A percentile compares a stretch with the other conserved stretches of the same genome.
Evolutionary conservation across 164 flowering plant species (phyloP).

Genomic region (Litsea cubeba): DNA sequence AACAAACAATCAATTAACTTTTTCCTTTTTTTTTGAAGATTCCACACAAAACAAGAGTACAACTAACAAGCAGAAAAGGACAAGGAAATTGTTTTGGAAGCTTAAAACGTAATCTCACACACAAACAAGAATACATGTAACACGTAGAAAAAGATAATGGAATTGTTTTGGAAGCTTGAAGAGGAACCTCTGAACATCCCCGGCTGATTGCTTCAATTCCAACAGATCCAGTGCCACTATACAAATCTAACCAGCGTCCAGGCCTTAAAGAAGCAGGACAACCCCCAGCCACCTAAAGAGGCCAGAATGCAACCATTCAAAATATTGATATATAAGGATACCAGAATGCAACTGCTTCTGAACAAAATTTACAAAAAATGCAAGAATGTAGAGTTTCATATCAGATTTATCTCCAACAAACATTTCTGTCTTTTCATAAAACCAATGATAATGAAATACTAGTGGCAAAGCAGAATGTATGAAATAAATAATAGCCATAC

Average conservation of each 20-base stretch:
- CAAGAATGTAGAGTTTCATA: background rate
- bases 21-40: too few species aligned
- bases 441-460: too few species aligned
- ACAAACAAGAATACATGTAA: too few species aligned
- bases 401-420: too few species aligned
- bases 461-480: background rate
- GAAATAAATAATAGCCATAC: slow-evolving; percentile 22
- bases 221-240: slow-evolving; percentile 97
- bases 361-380: background rate
- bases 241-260: slow-evolving; percentile 96
- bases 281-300: slow-evolving; percentile 81
- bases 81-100: too few species aligned
- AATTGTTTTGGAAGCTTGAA: background rate
- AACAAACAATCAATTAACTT: too few species aligned
- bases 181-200: slow-evolving; percentile 86
- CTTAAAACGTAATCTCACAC: too few species aligned
- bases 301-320: background rate
- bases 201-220: slow-evolving; percentile 98
- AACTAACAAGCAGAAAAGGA: too few species aligned
- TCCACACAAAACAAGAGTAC: too few species aligned
- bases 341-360: background rate
- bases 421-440: background rate
- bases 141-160: too few species aligned
- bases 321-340: background rate
- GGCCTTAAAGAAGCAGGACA: slow-evolving; percentile 80